phyloP scores from a whole-genome alignment of 2,329 filamentous ascomycete species.

The Blastomyces percursus region DNA sequence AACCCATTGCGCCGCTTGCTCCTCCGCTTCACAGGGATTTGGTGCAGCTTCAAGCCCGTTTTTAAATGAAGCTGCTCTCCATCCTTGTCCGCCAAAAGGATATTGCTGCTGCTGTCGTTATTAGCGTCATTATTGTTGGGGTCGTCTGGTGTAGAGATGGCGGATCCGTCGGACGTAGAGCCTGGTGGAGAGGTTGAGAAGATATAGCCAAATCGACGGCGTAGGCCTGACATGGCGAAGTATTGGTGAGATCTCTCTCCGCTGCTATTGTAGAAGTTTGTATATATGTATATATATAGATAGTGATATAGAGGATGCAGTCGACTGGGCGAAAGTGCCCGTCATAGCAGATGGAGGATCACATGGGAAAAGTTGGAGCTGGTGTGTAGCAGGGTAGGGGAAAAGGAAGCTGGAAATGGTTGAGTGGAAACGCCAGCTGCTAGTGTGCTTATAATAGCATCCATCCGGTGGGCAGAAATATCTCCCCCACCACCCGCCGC shows the following conservation, averaged over 20 bases:
- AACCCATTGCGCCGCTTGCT: conserved; percentile 67
- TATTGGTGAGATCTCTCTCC: neutral
- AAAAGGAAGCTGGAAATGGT: neutral
- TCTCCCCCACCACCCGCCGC: neutral
- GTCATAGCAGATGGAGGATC: conserved; percentile 15
- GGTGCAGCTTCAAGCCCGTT: conserved; percentile 22
- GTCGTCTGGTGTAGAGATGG: conserved; percentile 2
- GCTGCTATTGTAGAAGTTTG: neutral
- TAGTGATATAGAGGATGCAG: neutral
- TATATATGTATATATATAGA: neutral
- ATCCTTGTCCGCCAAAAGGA: conserved; percentile 5
- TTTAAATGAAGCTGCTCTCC: conserved; percentile 22
- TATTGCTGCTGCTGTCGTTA: conserved; percentile 23
- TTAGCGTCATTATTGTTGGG: conserved; percentile 20
- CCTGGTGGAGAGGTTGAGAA: conserved; percentile 11
- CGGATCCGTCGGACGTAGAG: conserved; percentile 5
- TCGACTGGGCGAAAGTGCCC: conserved; percentile 5
- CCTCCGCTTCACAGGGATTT: conserved; percentile 21
- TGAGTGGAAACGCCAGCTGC: no score
- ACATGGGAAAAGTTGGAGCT: conserved; percentile 5
- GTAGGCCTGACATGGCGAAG: conserved; percentile 27
- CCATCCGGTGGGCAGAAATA: neutral
- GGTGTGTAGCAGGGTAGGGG: neutral
- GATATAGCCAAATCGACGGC: conserved; percentile 33
- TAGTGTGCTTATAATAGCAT: no score